Evolutionary conservation across 1,284 basidiomycete species (phyloP), one percentile per base, ranked within the genome.

Genomic region (Taiwanofungus camphoratus): DNA sequence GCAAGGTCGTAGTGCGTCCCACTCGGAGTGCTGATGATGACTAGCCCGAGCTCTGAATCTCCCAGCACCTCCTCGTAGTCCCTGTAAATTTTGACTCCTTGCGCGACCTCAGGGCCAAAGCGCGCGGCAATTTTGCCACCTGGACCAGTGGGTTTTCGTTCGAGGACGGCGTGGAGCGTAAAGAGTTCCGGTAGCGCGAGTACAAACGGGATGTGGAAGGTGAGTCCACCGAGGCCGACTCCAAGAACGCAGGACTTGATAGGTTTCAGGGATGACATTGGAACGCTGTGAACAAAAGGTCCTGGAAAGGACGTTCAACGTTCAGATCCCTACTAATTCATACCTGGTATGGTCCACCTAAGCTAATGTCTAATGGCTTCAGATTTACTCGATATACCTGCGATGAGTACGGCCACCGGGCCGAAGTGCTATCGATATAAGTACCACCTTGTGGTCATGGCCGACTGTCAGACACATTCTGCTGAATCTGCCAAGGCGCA

Each of bases 121-220:
- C 79, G 69, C 19, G 76, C 73, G 27, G 74, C 67, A 2, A 83
- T 68, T 57, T 78, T 82, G 31, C 83, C 82, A 5, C 77, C 78
- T 18, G 71, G 66, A 0, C 71, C 61, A 29, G 66, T 54, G 0
- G 82, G 81, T 53, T 77, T 82, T 27, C 82, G 67, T 52, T 78
- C 76, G 33, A 71, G 67, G 23, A 92, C 82, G 4, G 84, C 76
- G 53, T 82, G 72, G 16, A 92, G 74, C 5, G 66, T 73, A 69
- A 89, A 92, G 39, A 80, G 63, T 22, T 84, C 70, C 0, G 87
- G 81, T 13, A 87, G 71, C 3, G 83, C 79, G 39, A 82, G 74
- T 46, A 92, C 66, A 62, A 90, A 86, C 0, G 89, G 89, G 46
- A 82, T 60, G 60, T 92, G 89, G 64, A 92, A 89, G 12, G 82